phyloP scores from a whole-genome alignment of 176 grass and related monocot species.

The Phragmites australis region DNA sequence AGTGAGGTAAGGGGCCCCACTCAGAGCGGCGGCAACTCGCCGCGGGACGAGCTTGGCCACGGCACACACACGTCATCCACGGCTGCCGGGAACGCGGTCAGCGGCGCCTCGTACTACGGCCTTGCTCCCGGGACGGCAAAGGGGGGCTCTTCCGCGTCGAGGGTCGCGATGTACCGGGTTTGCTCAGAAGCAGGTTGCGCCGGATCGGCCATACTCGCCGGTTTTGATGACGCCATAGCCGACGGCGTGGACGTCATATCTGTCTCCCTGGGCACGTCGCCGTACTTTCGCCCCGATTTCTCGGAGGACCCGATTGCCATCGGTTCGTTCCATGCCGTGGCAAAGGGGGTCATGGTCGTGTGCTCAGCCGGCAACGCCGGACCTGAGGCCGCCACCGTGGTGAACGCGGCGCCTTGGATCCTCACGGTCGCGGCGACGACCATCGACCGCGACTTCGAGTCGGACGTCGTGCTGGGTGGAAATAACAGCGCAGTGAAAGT shows the following conservation, averaged over 20 bases:
- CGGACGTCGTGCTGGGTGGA: slow-evolving; percentile 67
- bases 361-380: slow-evolving; percentile 88
- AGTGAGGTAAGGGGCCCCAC: neutral
- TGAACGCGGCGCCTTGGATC: slow-evolving; percentile 88
- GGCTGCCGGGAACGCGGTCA: slow-evolving; percentile 57
- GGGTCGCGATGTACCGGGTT: slow-evolving; percentile 74
- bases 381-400: slow-evolving; percentile 49
- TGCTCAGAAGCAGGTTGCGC: slow-evolving; percentile 62
- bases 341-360: slow-evolving; percentile 65
- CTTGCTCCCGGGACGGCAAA: slow-evolving; percentile 64
- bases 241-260: slow-evolving; percentile 76
- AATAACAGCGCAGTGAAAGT: slow-evolving; percentile 66
- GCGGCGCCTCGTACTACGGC: slow-evolving; percentile 70
- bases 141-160: slow-evolving; percentile 59
- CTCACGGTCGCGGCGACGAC: slow-evolving; percentile 79
- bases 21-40: neutral
- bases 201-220: slow-evolving; percentile 78
- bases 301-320: slow-evolving; percentile 73
- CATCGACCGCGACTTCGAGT: slow-evolving; percentile 88
- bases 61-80: slow-evolving; percentile 92
- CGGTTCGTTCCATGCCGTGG: slow-evolving; percentile 79
- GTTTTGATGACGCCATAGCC: slow-evolving; percentile 79
- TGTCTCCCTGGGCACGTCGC: slow-evolving; percentile 61
- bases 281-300: slow-evolving; percentile 50
- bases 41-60: slow-evolving; percentile 63